Evolutionary conservation across 2,329 filamentous ascomycete genomes (phyloP).

Genomic region (Eutypa lata): DNA sequence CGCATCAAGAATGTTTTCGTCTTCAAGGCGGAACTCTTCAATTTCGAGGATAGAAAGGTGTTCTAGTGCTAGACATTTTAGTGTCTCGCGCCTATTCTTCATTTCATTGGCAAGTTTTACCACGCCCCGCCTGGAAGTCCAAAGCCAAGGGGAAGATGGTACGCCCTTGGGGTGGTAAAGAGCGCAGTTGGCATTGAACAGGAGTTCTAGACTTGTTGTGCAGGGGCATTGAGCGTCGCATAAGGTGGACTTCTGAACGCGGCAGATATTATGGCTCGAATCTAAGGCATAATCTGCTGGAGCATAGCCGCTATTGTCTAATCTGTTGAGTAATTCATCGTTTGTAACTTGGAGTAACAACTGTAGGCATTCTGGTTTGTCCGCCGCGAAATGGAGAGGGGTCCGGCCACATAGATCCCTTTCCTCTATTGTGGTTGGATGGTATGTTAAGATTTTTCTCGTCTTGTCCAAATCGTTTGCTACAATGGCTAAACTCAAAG

Average conservation of each 20-base stretch:
- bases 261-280: not conserved
- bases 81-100: not conserved
- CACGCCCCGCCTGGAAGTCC: not conserved
- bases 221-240: not conserved
- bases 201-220: not conserved
- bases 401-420: not conserved
- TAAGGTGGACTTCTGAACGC: not conserved
- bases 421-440: not conserved
- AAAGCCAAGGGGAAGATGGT: no score
- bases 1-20: not conserved
- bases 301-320: fast-evolving
- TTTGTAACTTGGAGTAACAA: not conserved
- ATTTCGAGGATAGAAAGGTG: not conserved
- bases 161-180: not conserved
- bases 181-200: not conserved
- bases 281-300: not conserved
- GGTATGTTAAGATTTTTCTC: not conserved
- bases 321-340: not conserved
- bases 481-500: not conserved
- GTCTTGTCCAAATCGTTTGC: not conserved
- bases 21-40: not conserved
- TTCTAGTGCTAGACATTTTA: not conserved
- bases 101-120: not conserved
- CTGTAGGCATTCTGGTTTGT: not conserved
- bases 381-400: not conserved